phyloP scores from a whole-genome alignment of 1,284 basidiomycete genomes.

The Marasmius sp. region DNA sequence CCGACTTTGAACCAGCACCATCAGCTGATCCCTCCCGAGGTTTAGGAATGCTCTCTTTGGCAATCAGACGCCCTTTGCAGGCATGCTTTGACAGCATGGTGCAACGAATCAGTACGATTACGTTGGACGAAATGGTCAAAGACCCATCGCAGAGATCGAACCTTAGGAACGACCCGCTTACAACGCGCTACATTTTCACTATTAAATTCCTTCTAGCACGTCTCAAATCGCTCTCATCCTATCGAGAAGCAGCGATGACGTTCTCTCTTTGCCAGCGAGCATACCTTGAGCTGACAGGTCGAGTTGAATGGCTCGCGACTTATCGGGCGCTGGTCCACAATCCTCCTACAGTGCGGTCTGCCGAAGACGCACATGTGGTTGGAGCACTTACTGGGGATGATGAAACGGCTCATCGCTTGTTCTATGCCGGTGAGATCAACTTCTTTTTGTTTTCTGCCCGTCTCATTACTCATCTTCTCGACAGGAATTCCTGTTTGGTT shows the following conservation, averaged over 20 bases:
- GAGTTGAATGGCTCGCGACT: neutral
- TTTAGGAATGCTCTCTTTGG: neutral
- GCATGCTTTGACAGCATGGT: neutral
- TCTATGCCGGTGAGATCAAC: neutral
- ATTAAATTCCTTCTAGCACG: neutral
- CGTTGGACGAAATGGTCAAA: neutral
- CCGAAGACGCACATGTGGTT: neutral
- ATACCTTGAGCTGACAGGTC: neutral
- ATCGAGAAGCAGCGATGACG: neutral
- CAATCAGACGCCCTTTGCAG: neutral
- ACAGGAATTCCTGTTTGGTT: neutral
- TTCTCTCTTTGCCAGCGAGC: neutral
- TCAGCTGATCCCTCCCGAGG: neutral
- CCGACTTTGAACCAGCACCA: neutral
- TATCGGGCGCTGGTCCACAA: neutral
- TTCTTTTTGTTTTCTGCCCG: neutral
- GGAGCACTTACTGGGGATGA: neutral
- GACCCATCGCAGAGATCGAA: neutral
- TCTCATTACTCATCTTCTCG: neutral
- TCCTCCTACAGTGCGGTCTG: neutral
- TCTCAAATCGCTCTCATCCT: neutral
- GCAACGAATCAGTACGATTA: neutral
- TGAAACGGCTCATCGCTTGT: neutral
- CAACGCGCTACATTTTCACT: neutral
- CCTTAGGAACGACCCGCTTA: neutral